These are phyloP conservation scores for Fraxinus pennsylvanica DNA, from an alignment of 257 asterid genomes.

Conservation along the genomic window DNA sequence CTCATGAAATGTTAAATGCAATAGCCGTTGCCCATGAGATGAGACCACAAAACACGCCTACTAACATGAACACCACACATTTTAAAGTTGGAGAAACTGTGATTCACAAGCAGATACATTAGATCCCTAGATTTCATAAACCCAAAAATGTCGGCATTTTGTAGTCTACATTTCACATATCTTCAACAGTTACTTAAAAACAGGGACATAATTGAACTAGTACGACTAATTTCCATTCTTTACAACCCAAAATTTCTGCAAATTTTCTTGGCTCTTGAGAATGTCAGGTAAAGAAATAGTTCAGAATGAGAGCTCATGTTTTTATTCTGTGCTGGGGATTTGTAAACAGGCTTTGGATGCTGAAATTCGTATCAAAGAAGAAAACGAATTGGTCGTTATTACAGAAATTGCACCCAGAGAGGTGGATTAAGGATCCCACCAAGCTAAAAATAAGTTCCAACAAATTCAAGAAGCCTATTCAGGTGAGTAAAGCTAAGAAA, in stretches of 20 bases:
- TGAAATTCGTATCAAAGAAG: slow-evolving; percentile 25
- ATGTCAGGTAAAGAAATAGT: slow-evolving; percentile 15
- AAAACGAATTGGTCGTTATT: neutral
- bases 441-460: slow-evolving; percentile 44
- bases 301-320: slow-evolving; percentile 3
- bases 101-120: neutral
- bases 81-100: neutral
- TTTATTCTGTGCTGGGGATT: slow-evolving; percentile 28
- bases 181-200: neutral
- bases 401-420: slow-evolving; percentile 56
- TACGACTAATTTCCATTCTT: neutral
- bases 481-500: slow-evolving; percentile 16
- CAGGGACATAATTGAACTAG: neutral
- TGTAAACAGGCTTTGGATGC: slow-evolving; percentile 31
- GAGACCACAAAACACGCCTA: slow-evolving; percentile 17
- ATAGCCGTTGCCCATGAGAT: too few relatives aligned
- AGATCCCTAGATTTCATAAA: neutral
- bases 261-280: neutral
- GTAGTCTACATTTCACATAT: slow-evolving; percentile 18
- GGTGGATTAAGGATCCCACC: slow-evolving; percentile 39
- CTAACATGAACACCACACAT: slow-evolving; percentile 9
- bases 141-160: neutral
- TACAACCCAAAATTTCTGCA: neutral
- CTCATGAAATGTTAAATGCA: neutral
- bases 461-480: slow-evolving; percentile 57